Evolutionary conservation across 2,329 filamentous ascomycete genomes (phyloP).

Genomic region (Bipolaris sorokiniana): DNA sequence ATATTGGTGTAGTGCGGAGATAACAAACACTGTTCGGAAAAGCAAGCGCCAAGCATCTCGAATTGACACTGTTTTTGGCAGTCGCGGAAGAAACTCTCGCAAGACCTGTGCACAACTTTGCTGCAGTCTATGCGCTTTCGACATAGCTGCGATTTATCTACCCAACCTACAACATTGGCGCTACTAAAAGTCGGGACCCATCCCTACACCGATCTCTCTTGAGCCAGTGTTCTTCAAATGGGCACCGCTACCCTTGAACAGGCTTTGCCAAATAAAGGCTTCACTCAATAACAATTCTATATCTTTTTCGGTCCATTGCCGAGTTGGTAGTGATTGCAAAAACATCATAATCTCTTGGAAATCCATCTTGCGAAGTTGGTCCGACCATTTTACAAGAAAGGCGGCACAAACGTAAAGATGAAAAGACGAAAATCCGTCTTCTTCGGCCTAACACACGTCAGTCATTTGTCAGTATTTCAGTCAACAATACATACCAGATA

Average conservation of each 20-base stretch:
- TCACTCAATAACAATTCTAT: constrained; percentile 95
- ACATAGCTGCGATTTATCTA: constrained; percentile 10
- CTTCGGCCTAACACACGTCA: constrained; percentile 74
- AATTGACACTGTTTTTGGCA: background rate
- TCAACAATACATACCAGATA: constrained; percentile 74
- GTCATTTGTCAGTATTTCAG: background rate
- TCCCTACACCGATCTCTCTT: constrained; percentile 43
- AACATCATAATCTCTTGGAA: constrained; percentile 99
- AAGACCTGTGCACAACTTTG: background rate
- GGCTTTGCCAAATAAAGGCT: constrained; percentile 97
- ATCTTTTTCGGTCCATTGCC: constrained; percentile 96
- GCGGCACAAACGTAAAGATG: constrained; percentile 98
- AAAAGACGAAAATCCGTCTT: constrained; percentile 97
- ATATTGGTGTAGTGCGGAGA: constrained; percentile 1
- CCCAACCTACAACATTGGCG: constrained; percentile 17
- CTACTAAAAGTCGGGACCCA: constrained; percentile 46
- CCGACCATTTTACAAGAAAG: constrained; percentile 97
- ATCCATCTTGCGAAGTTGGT: constrained; percentile 94
- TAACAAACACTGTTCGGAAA: background rate
- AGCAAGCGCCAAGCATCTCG: background rate
- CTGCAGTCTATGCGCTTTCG: background rate
- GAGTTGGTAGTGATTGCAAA: constrained; percentile 89
- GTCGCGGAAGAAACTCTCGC: background rate
- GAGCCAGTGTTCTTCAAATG: constrained; percentile 65
- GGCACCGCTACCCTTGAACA: constrained; percentile 93